Base-by-base conservation (phyloP, 225 moss, liverwort and hornwort genomes). In the Asterella californica region DNA sequence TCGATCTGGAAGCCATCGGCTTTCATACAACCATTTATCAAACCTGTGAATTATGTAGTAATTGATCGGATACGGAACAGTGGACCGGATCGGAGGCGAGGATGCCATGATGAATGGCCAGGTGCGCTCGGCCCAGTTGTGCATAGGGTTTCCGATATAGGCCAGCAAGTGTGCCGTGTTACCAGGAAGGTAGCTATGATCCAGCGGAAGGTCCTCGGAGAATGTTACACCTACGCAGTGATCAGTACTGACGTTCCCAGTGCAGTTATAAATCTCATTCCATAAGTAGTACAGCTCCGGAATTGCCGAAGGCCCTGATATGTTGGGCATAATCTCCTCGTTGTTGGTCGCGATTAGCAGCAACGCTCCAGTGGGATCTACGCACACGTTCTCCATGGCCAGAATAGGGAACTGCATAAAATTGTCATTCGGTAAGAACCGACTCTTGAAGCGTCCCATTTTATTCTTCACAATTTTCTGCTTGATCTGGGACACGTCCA, bases 61-160 rank as follows among this genome's bases (percentile, higher is more conserved):
- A 70, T 87, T 24, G 27, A 87, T 81, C 1, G 89, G 89, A 62
- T 83, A 81, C 5, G 83, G 84, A 19, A 71, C 81, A 15, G 81
- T 89, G 57, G 10, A 54, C 0, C 81, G 85, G 32, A 89, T 78
- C 14, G 89, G 89, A 10, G 78, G 52, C 22, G 81, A 78, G 7
- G 30, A 76, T 8, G 76, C 84, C 61, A 82, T 84, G 10, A 85
- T 30, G 49, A 82, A 84, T 1, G 86, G 87, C 89, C 89, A 89
- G 4, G 83, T 83, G 32, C 89, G 89, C 79, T 89, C 89, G 0
- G 89, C 87, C 85, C 85, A 89, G 53, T 89, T 89, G 83, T 89
- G 89, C 87, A 89, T 87, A 15, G 83, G 59, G 60, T 89, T 89
- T 53, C 83, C 83, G 5, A 77, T 38, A 57, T 89, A 87, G 19